These are phyloP conservation scores for Eucalyptus sideroxylon DNA, from an alignment of 345 rosid genomes.

Conservation along the genomic window DNA sequence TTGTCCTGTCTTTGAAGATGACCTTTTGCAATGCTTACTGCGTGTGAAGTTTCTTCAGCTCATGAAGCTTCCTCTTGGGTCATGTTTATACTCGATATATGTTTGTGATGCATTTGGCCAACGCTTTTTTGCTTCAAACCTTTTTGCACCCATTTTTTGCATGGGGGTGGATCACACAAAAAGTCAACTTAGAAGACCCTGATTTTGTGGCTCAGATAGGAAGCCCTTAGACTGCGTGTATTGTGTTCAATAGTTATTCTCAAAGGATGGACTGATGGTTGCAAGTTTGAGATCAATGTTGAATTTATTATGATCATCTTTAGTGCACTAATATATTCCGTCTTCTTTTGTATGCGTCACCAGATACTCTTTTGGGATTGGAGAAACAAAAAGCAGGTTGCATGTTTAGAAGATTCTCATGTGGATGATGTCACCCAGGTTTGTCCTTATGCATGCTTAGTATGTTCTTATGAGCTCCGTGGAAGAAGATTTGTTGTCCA, in stretches of 20 bases:
- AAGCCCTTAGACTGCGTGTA: neutral
- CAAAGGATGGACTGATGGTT: neutral
- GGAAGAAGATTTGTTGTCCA: neutral
- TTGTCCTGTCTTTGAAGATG: neutral
- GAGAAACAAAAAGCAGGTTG: conserved; percentile 88
- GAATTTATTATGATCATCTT: neutral
- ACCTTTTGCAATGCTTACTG: neutral
- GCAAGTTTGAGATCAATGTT: neutral
- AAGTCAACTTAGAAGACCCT: neutral
- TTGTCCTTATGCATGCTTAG: neutral
- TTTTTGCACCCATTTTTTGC: neutral
- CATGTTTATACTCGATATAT: neutral
- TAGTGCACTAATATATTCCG: neutral
- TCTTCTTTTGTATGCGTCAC: neutral
- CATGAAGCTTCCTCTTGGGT: neutral
- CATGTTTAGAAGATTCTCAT: conserved; percentile 86
- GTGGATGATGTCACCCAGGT: conserved; percentile 94
- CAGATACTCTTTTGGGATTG: conserved; percentile 92
- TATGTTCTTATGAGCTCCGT: neutral
- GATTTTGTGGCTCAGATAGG: neutral
- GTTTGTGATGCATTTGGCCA: neutral
- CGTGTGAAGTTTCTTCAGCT: neutral
- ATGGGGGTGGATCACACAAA: fast-evolving
- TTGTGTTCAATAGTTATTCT: neutral
- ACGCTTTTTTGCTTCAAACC: neutral